Evolutionary conservation across 2,329 filamentous ascomycete genomes (phyloP).

Genomic region (Pyrenochaeta sp.): DNA sequence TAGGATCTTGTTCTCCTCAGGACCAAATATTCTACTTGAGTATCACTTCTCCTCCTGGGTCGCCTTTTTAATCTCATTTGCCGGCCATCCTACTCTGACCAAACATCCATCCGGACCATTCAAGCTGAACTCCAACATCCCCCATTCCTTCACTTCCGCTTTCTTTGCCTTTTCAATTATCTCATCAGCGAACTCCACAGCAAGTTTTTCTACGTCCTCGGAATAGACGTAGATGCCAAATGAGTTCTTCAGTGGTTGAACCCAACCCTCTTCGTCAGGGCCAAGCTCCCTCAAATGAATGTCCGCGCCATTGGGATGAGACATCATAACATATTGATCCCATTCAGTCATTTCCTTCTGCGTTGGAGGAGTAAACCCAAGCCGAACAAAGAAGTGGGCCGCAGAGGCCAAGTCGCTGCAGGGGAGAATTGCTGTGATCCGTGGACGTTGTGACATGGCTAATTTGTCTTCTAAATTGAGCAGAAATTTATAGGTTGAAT

Average conservation of each 20-base stretch:
- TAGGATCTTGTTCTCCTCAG: too few relatives aligned
- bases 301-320: not conserved
- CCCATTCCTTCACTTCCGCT: slow-evolving; percentile 1
- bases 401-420: not conserved
- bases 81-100: slow-evolving; percentile 8
- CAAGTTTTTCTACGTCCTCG: not conserved
- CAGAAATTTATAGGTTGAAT: too few relatives aligned
- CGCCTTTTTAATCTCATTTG: not conserved
- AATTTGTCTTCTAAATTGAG: too few relatives aligned
- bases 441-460: not conserved
- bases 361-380: not conserved
- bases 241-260: not conserved
- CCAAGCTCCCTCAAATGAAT: not conserved
- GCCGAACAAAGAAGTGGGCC: not conserved
- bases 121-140: slow-evolving; percentile 5
- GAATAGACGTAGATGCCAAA: slow-evolving; percentile 2
- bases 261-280: not conserved
- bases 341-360: not conserved
- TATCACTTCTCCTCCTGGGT: too few relatives aligned
- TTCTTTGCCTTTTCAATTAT: slow-evolving; percentile 5
- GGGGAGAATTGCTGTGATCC: not conserved
- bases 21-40: too few relatives aligned
- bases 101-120: slow-evolving; percentile 15
- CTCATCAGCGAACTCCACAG: not conserved
- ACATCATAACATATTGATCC: not conserved